These are phyloP conservation scores for Pleurotus tuber-regium DNA, from an alignment of 768 basidiomycete genomes.

Conservation along the genomic window DNA sequence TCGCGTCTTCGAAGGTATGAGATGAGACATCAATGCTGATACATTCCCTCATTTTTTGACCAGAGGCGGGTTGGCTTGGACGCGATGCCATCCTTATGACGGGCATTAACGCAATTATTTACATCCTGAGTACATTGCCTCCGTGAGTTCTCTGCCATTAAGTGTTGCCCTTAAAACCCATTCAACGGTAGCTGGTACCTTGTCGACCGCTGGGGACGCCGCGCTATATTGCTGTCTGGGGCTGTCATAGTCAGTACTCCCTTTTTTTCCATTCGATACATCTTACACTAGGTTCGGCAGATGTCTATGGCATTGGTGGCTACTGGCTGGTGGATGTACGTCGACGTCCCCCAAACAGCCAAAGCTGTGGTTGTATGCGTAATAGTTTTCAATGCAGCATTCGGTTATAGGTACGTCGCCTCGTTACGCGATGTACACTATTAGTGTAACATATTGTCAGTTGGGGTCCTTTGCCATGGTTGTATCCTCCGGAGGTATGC, in stretches of 20 bases:
- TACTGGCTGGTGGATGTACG: slow-evolving; percentile 92
- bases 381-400: slow-evolving; percentile 90
- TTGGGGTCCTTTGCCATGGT: slow-evolving; percentile 89
- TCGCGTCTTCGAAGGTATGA: slow-evolving; percentile 87
- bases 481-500: slow-evolving; percentile 80
- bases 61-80: slow-evolving; percentile 95
- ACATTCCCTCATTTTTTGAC: slow-evolving; percentile 1
- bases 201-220: slow-evolving; percentile 88
- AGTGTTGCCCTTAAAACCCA: slow-evolving; percentile 13
- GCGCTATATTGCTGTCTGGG: slow-evolving; percentile 83
- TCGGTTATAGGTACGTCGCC: slow-evolving; percentile 70
- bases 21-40: background rate
- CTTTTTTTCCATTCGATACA: background rate
- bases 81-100: slow-evolving; percentile 94
- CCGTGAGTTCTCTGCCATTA: slow-evolving; percentile 53
- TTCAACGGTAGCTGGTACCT: slow-evolving; percentile 74
- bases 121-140: slow-evolving; percentile 75
- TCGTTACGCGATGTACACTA: background rate
- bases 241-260: slow-evolving; percentile 62
- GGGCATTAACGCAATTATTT: slow-evolving; percentile 86
- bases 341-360: slow-evolving; percentile 83
- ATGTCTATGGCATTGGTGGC: slow-evolving; percentile 80
- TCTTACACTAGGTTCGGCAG: slow-evolving; percentile 28
- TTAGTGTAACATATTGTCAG: slow-evolving; percentile 26
- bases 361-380: slow-evolving; percentile 87